Conservation (phyloP, 768 basidiomycete species). For the Panellus pusillus region DNA sequence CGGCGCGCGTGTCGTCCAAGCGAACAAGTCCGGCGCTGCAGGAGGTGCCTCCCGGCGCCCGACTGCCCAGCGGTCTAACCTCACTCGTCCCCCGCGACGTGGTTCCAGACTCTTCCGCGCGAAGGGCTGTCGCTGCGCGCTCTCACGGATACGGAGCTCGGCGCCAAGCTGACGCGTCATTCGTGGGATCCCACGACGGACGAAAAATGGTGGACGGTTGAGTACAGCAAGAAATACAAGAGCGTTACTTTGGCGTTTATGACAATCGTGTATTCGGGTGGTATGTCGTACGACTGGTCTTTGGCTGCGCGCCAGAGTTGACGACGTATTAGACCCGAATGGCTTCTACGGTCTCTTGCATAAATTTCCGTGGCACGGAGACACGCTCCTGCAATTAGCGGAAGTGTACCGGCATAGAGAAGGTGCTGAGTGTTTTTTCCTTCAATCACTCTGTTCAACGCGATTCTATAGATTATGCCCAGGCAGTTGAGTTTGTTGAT, state of each 20-base stretch:
- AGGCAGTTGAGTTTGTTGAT: slow-evolving; percentile 86
- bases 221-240: slow-evolving; percentile 83
- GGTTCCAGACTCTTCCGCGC: slow-evolving; percentile 69
- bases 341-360: slow-evolving; percentile 75
- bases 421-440: slow-evolving; percentile 46
- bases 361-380: slow-evolving; percentile 86
- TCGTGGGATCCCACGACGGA: slow-evolving; percentile 40
- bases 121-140: slow-evolving; percentile 72
- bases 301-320: background rate
- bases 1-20: slow-evolving; percentile 83
- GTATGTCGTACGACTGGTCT: slow-evolving; percentile 46
- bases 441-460: background rate
- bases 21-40: slow-evolving; percentile 44
- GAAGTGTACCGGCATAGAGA: slow-evolving; percentile 87
- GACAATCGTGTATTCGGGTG: slow-evolving; percentile 76
- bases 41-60: slow-evolving; percentile 38
- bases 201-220: slow-evolving; percentile 89
- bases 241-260: slow-evolving; percentile 80
- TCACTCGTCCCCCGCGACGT: slow-evolving; percentile 77
- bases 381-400: slow-evolving; percentile 84
- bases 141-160: slow-evolving; percentile 55
- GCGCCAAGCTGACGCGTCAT: slow-evolving; percentile 41
- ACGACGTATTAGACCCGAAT: slow-evolving; percentile 59
- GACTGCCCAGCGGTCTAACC: slow-evolving; percentile 57
- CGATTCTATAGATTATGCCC: slow-evolving; percentile 61